Evolutionary conservation across 108 stramenopile genomes (phyloP), one percentile per base, ranked within the genome.

Genomic region (Cyclostephanos invisitatus): DNA sequence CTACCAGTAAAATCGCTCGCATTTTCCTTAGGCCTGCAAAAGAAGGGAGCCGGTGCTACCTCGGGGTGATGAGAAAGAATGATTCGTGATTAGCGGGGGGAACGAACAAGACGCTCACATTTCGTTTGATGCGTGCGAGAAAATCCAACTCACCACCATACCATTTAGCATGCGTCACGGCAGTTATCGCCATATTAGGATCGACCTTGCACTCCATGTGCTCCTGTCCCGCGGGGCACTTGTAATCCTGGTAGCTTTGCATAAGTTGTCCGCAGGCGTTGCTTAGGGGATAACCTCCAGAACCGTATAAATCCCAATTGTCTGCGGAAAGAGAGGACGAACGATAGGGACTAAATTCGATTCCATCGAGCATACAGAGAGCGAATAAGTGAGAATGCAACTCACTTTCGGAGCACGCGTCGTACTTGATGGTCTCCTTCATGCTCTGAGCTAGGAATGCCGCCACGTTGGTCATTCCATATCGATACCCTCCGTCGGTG

Each of bases 121-220:
- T 49, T 49, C 15, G 15, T 49, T 18, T 18, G 48, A 49, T 38
- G 6, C 28, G n/a, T n/a, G n/a, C n/a, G n/a, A n/a, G n/a, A n/a
- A n/a, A n/a, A n/a, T n/a, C 28, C 46, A 46, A 49, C 21, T 49
- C 46, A 48, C 11, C 27, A 40, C 38, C 68, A 48, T 61, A 68
- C 84, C 84, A 84, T 46, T 77, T 82, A 15, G 84, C 84, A 66
- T 82, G 68, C n/a, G 84, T 85, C 0, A 49, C 40, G 2, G 79
- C 83, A 18, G 28, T 70, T 5, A 77, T 57, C 22, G 59, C 53
- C 83, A 84, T 84, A n/a, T 80, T 49, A 10, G 57, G 51, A 57
- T 84, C 83, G 4, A 84, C 78, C 29, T 71, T 58, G 60, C 85
- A 86, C 14, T 77, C 67, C 75, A 86, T 81, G 53, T 86, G 80